Evolutionary conservation across 2,329 filamentous ascomycete genomes (phyloP).

Genomic region (Pseudogymnoascus sp.): DNA sequence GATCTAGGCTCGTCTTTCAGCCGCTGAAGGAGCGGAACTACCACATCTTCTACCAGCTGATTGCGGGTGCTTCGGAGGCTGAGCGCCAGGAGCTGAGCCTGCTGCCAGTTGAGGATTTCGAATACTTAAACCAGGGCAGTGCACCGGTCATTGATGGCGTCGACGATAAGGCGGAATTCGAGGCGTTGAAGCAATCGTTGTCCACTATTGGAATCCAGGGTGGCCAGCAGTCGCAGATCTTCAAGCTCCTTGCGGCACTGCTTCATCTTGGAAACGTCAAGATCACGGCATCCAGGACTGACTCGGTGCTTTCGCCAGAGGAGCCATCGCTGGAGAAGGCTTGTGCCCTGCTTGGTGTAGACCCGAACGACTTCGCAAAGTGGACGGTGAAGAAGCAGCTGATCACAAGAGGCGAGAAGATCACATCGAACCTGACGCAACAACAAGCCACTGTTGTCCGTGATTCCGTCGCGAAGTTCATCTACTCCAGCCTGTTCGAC

Average conservation of each 20-base stretch:
- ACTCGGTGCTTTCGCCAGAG: slow-evolving; percentile 70
- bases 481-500: slow-evolving; percentile 96
- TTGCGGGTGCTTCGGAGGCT: slow-evolving; percentile 80
- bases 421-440: slow-evolving; percentile 87
- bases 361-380: slow-evolving; percentile 78
- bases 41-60: slow-evolving; percentile 97
- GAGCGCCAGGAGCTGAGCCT: slow-evolving; percentile 75
- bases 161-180: slow-evolving; percentile 90
- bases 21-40: slow-evolving; percentile 97
- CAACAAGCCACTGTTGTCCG: slow-evolving; percentile 90
- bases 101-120: slow-evolving; percentile 78
- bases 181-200: slow-evolving; percentile 78
- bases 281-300: slow-evolving; percentile 81
- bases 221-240: slow-evolving; percentile 72
- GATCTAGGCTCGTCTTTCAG: slow-evolving; percentile 93
- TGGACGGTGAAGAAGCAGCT: slow-evolving; percentile 99
- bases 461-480: slow-evolving; percentile 96
- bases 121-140: slow-evolving; percentile 93
- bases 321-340: slow-evolving; percentile 79
- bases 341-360: slow-evolving; percentile 78
- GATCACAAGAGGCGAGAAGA: slow-evolving; percentile 92
- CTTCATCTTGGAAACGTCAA: slow-evolving; percentile 95
- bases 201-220: slow-evolving; percentile 76
- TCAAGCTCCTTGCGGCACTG: slow-evolving; percentile 80
- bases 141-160: slow-evolving; percentile 87